A percentile compares a stretch with the other conserved stretches of the same genome.
These are phyloP conservation scores for Yamadazyma scolyti DNA, from an alignment of 805 yeast genomes.

Conservation along the genomic window DNA sequence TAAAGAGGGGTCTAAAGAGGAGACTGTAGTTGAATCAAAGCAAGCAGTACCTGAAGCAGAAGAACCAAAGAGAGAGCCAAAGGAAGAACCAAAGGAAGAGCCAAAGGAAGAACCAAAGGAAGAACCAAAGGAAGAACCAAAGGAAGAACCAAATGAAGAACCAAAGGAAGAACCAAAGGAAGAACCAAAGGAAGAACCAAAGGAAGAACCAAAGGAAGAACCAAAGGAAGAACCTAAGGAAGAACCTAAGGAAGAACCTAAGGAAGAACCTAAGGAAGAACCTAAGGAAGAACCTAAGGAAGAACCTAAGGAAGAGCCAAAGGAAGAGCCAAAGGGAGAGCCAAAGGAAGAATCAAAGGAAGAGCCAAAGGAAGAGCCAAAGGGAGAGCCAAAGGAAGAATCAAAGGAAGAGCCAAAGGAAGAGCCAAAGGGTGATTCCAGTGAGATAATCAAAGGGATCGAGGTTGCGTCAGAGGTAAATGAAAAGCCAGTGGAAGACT, in stretches of 20 bases:
- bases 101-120: conserved; percentile 3
- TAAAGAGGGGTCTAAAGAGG: not conserved
- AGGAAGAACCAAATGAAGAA: conserved; percentile 1
- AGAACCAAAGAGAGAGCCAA: not conserved
- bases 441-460: too few species aligned
- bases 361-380: not conserved
- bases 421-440: too few species aligned
- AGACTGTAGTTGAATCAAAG: not conserved
- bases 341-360: not conserved
- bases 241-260: conserved; percentile 3
- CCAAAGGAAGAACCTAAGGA: not conserved
- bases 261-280: conserved; percentile 1
- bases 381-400: not conserved
- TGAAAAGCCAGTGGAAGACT: too few species aligned
- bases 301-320: not conserved
- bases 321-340: not conserved
- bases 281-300: conserved; percentile 1
- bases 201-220: conserved; percentile 1
- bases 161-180: conserved; percentile 1
- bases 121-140: conserved; percentile 1
- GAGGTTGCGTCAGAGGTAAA: too few species aligned
- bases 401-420: too few species aligned
- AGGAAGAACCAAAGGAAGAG: not conserved
- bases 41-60: not conserved
- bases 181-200: conserved; percentile 1